Base-by-base conservation (phyloP, 176 grass and related monocot genomes). In the Avena insularis region DNA sequence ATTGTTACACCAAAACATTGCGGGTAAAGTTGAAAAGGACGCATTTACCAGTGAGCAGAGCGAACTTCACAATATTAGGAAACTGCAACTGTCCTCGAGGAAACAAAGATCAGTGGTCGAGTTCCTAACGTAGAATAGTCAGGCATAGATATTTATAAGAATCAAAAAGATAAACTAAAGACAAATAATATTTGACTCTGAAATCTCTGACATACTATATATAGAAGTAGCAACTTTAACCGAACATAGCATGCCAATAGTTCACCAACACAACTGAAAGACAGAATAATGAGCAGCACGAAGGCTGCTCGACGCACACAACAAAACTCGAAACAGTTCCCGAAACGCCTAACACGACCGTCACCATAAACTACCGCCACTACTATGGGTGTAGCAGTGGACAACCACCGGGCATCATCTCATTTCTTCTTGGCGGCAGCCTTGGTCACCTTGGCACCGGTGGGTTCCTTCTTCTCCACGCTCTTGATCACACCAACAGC, bases 381-480 rank as follows among this genome's bases (percentile, higher is more conserved):
- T 4, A 20, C 67, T 36, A 70, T 15, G 16, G 8, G 35, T 69
- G 11, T 13, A 25, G n/a, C 14, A 15, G 6, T 6, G 14, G 8
- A 29, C 72, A 48, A 50, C n/a, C 6, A 50, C 46, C 2, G 1
- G 4, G 4, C 12, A 29, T 3, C 71, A 31, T 53, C 47, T 53
- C 47, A 75, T 53, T 75, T 75, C 72, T 75, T 75, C 72, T 75
- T 75, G 23, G 23, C 23, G 0, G 72, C 47, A 75, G 72, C 72
- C 72, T 75, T 75, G 46, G 47, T 75, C 6, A 75, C 72, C 72
- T 75, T 75, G 13, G 72, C 72, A 1, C 47, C 72, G 0, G 47
- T 75, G 6, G 72, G 72, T 2, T 75, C 72, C 47, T 75, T 75
- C 72, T 75, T 75, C 72, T 75, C 72, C 72, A 75, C 72, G 7